These are phyloP conservation scores for Borovskyia barvae DNA, from an alignment of 208 protist genomes.

Conservation along the genomic window DNA sequence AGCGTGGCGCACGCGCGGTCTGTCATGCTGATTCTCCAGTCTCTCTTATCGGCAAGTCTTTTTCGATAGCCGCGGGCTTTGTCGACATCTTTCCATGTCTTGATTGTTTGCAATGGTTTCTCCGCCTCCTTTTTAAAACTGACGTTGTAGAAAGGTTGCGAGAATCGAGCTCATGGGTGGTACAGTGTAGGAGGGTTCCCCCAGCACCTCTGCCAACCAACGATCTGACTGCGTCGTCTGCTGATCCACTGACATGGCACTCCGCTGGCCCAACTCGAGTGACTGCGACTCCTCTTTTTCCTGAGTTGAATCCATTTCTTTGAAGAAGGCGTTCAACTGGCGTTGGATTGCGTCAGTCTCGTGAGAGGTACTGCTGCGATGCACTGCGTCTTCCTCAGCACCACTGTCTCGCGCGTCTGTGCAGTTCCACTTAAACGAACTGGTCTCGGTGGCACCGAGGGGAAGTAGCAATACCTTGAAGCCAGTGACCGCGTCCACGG, in stretches of 20 bases:
- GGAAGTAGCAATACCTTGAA: constrained; percentile 57
- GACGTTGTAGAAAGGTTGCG: constrained; percentile 58
- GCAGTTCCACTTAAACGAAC: constrained; percentile 16
- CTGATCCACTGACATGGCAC: constrained; percentile 16
- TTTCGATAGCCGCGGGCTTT: too few species aligned
- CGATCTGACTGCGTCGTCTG: constrained; percentile 28
- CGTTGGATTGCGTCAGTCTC: not conserved
- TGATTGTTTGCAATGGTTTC: too few species aligned
- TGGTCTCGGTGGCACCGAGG: not conserved
- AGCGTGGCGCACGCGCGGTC: too few species aligned
- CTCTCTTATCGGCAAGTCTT: too few species aligned
- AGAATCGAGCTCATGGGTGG: constrained; percentile 75
- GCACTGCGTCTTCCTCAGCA: not conserved
- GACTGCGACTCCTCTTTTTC: constrained; percentile 8
- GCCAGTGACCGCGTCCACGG: constrained; percentile 54
- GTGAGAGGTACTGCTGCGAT: not conserved
- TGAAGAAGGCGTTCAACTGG: constrained; percentile 43
- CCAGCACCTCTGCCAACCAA: constrained; percentile 66
- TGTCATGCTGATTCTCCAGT: too few species aligned
- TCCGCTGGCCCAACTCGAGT: constrained; percentile 8
- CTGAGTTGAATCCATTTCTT: constrained; percentile 26
- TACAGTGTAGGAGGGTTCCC: constrained; percentile 70
- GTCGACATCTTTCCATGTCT: too few species aligned
- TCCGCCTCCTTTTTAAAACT: too few species aligned
- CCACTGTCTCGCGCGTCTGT: not conserved